A percentile compares a stretch with the other conserved stretches of the same genome.
Conservation (phyloP, 1,284 basidiomycete genomes). For the Mrakiaceae sp. region DNA sequence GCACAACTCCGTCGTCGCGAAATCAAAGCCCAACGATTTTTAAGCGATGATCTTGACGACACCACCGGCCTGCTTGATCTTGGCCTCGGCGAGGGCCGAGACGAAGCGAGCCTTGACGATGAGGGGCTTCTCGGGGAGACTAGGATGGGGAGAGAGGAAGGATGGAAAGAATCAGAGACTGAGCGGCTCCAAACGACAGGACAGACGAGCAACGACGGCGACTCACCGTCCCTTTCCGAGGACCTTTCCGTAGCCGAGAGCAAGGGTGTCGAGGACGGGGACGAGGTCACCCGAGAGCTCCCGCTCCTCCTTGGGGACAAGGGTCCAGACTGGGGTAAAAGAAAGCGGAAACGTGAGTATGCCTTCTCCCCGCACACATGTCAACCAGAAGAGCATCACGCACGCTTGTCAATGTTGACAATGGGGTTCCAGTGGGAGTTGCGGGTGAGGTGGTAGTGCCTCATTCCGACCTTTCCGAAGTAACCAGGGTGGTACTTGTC, state of each 20-base stretch:
- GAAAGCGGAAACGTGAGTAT: background rate
- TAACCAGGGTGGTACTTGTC: conserved; percentile 64
- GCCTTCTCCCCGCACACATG: background rate
- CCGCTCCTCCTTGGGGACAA: conserved; percentile 68
- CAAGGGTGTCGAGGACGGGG: conserved; percentile 17
- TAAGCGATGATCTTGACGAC: conserved; percentile 83
- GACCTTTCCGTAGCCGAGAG: conserved; percentile 79
- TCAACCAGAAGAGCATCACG: conserved; percentile 19
- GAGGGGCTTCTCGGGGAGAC: conserved; percentile 47
- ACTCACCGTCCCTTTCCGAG: conserved; percentile 73
- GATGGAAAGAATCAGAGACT: no score
- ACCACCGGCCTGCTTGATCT: conserved; percentile 78
- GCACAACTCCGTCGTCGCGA: no score
- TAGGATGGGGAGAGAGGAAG: no score
- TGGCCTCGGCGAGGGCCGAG: conserved; percentile 68
- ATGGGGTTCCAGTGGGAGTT: conserved; percentile 84
- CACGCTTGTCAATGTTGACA: conserved; percentile 90
- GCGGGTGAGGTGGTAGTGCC: conserved; percentile 90
- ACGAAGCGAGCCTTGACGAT: conserved; percentile 95
- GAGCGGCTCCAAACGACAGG: no score
- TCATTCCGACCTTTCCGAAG: conserved; percentile 99
- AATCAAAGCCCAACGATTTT: conserved; percentile 21
- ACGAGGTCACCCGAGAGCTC: conserved; percentile 28
- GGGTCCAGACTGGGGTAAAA: conserved; percentile 45
- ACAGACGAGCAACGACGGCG: background rate